Conservation (phyloP, 2,329 filamentous ascomycete species). For the Paecilomyces sp. region DNA sequence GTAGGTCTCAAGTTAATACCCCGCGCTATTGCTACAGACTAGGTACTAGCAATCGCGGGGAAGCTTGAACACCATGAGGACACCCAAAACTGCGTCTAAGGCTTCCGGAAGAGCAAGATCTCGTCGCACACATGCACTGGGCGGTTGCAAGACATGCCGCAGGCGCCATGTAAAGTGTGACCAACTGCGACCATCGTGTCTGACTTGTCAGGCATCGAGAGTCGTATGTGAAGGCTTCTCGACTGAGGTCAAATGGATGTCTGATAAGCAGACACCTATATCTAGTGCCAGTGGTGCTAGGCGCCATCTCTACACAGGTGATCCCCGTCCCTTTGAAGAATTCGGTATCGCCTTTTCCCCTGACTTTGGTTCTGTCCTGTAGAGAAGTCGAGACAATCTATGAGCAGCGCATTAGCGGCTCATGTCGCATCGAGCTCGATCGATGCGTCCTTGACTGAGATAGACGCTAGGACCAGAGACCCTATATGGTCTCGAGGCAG, state of each 20-base stretch:
- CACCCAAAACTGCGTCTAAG: not conserved
- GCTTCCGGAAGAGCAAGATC: constrained; percentile 2
- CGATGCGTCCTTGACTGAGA: constrained; percentile 23
- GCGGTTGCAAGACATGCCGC: constrained; percentile 27
- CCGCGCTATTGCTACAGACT: not conserved
- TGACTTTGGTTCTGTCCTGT: not conserved
- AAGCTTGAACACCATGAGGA: not conserved
- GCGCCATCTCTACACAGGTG: constrained; percentile 26
- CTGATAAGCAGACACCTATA: constrained; percentile 6
- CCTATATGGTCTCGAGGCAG: constrained; percentile 6
- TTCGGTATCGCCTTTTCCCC: not conserved
- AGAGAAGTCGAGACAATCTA: constrained; percentile 23
- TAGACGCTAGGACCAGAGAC: constrained; percentile 21
- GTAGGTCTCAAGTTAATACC: not conserved
- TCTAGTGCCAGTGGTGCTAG: constrained; percentile 13
- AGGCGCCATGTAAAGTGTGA: constrained; percentile 31
- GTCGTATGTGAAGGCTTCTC: constrained; percentile 23
- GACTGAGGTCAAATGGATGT: constrained; percentile 23
- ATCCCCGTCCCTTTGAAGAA: not conserved
- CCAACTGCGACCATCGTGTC: constrained; percentile 24
- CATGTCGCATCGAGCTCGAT: constrained; percentile 22
- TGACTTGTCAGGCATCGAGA: constrained; percentile 20
- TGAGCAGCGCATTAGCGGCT: constrained; percentile 20
- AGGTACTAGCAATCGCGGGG: not conserved
- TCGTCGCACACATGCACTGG: constrained; percentile 23